Evolutionary conservation across 768 basidiomycete genomes (phyloP).

Genomic region (Boletellus sp.): DNA sequence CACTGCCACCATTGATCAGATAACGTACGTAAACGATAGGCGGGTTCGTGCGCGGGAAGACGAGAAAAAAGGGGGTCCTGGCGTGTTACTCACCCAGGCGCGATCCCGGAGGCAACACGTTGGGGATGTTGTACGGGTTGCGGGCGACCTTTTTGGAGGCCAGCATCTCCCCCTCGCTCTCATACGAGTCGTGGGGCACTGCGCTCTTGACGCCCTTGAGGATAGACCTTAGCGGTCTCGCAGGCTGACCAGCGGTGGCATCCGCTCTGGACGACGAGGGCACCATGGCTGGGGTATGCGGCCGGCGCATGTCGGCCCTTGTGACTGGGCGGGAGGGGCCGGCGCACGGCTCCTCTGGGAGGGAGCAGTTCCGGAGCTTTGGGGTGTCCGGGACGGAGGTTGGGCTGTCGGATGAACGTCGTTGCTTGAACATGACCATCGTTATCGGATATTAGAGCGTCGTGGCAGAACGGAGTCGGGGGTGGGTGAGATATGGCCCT

Average conservation of each 20-base stretch:
- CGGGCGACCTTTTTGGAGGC: slow-evolving; percentile 21
- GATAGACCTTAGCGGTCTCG: slow-evolving; percentile 27
- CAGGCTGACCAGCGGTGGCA: slow-evolving; percentile 21
- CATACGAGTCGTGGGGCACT: slow-evolving; percentile 21
- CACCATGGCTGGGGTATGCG: slow-evolving; percentile 16
- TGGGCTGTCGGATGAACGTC: slow-evolving; percentile 13
- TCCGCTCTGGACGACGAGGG: slow-evolving; percentile 17
- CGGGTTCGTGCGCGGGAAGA: slow-evolving; percentile 1
- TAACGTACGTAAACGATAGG: slow-evolving; percentile 22
- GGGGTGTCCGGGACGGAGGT: slow-evolving; percentile 20
- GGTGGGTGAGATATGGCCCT: slow-evolving; percentile 4
- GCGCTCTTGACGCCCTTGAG: slow-evolving; percentile 25
- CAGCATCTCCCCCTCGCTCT: slow-evolving; percentile 28
- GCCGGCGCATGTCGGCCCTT: slow-evolving; percentile 15
- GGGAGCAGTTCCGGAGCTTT: slow-evolving; percentile 13
- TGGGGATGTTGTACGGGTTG: slow-evolving; percentile 21
- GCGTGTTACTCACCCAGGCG: slow-evolving; percentile 24
- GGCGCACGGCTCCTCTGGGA: slow-evolving; percentile 15
- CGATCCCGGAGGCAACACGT: slow-evolving; percentile 20
- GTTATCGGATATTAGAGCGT: slow-evolving; percentile 19
- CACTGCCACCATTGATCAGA: slow-evolving; percentile 31
- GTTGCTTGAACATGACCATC: slow-evolving; percentile 28
- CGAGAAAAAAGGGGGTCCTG: background rate
- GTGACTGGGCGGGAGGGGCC: slow-evolving; percentile 15
- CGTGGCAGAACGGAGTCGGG: slow-evolving; percentile 17